Percentiles rank a stretch among this genome's conserved stretches.
These are phyloP conservation scores for Suhomyces tanzawaensis DNA, from an alignment of 805 yeast genomes.

Conservation along the genomic window DNA sequence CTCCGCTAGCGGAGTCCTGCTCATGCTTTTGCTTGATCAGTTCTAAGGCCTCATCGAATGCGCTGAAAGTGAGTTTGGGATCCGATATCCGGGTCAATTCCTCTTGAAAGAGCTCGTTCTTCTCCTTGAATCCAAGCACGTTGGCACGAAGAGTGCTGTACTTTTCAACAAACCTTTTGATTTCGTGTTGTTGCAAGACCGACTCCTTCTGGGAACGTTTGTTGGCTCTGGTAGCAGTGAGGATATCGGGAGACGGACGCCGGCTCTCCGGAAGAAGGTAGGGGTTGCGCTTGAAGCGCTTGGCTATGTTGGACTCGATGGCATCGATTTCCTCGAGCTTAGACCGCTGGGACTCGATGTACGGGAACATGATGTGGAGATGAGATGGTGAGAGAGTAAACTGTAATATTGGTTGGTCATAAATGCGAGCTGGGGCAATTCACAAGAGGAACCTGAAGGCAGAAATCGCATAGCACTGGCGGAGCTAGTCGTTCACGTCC, in stretches of 20 bases:
- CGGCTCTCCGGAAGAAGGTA: constrained; percentile 35
- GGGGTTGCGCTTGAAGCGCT: constrained; percentile 63
- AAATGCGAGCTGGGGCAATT: too few relatives aligned
- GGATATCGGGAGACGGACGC: background rate
- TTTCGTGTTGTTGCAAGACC: constrained; percentile 64
- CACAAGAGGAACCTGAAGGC: too few relatives aligned
- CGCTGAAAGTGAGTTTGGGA: constrained; percentile 24
- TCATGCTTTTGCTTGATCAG: constrained; percentile 22
- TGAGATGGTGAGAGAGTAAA: too few relatives aligned
- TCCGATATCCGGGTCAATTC: constrained; percentile 15
- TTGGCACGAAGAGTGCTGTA: constrained; percentile 28
- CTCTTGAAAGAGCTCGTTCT: constrained; percentile 5
- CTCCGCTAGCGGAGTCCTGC: background rate
- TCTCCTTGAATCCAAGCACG: constrained; percentile 7
- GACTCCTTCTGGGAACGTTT: constrained; percentile 9
- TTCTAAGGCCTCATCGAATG: constrained; percentile 37
- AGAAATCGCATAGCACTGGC: too few relatives aligned
- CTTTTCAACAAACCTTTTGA: constrained; percentile 48
- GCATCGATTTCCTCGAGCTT: constrained; percentile 65
- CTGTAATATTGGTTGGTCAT: too few relatives aligned
- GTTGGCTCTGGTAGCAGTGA: constrained; percentile 7
- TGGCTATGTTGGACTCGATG: constrained; percentile 64
- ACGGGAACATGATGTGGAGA: constrained; percentile 25
- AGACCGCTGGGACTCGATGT: constrained; percentile 35
- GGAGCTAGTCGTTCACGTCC: too few relatives aligned